Conservation (phyloP, 2,329 filamentous ascomycete species). For the Stachybotrys chartarum region DNA sequence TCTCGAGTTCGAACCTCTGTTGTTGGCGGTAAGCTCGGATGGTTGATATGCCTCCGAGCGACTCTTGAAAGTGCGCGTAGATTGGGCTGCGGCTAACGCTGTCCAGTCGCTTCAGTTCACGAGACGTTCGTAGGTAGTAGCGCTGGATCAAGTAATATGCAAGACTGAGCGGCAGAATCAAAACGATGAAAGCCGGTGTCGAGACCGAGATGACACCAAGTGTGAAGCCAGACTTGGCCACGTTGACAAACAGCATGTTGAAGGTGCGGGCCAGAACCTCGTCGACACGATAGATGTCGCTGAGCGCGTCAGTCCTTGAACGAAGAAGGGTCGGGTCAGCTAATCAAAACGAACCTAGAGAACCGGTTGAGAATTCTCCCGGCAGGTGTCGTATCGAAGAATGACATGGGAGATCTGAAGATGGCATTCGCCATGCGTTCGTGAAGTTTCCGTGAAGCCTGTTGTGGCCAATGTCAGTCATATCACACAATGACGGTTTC, state of each 20-base stretch:
- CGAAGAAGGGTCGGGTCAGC: not conserved
- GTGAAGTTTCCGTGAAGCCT: slow-evolving; percentile 92
- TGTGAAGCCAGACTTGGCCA: slow-evolving; percentile 71
- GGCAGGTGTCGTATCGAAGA: slow-evolving; percentile 95
- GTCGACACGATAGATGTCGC: slow-evolving; percentile 76
- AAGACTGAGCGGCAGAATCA: slow-evolving; percentile 74
- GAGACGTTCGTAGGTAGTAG: slow-evolving; percentile 93
- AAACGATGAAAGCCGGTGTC: slow-evolving; percentile 70
- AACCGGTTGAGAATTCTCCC: slow-evolving; percentile 97
- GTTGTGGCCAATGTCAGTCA: slow-evolving; percentile 5
- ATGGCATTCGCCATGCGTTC: slow-evolving; percentile 97
- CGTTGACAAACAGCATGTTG: slow-evolving; percentile 88
- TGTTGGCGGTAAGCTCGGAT: slow-evolving; percentile 93
- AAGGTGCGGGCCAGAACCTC: slow-evolving; percentile 94
- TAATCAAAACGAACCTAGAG: slow-evolving; percentile 58
- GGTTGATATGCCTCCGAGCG: slow-evolving; percentile 85
- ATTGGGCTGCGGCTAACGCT: slow-evolving; percentile 94
- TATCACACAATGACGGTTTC: too few relatives aligned
- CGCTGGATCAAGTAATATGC: slow-evolving; percentile 92
- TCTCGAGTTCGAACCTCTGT: slow-evolving; percentile 80
- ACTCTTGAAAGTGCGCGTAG: slow-evolving; percentile 97
- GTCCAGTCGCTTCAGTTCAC: slow-evolving; percentile 92
- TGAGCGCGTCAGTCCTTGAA: slow-evolving; percentile 16
- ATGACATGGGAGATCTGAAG: slow-evolving; percentile 96
- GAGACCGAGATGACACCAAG: slow-evolving; percentile 76